Evolutionary conservation across 139 green algal species (phyloP), one percentile per base, ranked within the genome.

Genomic region (Spirogloea muscicola): DNA sequence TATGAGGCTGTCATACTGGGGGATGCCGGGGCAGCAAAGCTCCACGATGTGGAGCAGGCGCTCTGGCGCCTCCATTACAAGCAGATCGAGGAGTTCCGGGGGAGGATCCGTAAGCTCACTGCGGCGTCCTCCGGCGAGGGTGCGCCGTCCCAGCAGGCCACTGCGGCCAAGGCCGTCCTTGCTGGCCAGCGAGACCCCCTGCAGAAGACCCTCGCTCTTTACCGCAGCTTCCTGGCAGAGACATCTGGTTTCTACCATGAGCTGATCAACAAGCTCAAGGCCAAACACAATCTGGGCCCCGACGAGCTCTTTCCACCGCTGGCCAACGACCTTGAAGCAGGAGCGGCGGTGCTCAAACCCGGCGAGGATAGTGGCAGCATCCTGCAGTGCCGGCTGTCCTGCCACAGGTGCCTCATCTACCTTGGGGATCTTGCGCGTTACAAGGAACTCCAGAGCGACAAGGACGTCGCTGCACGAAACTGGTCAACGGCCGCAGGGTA

Each of bases 81-180:
- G 6, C 64, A 46, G 37, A 81, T 81, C 33, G 74, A 81, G 48
- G 74, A 81, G 6, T 81, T 81, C n/a, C 74, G 74, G 34, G 74
- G 37, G 7, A 6, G 57, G 21, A 81, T 81, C 37, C 55, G 74
- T 18, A 68, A 80, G 36, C 25, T 66, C 44, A 31, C 18, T 13
- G 13, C 68, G 1, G 52, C 43, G n/a, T 13, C 36, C n/a, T n/a
- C n/a, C n/a, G n/a, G n/a, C n/a, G 9, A 68, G 6, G 33, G 13
- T 18, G 29, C 27, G 58, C 31, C 44, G 33, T 10, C 18, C 36
- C 18, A 16, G 58, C 31, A 10, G 36, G 62, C 65, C 10, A 27
- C n/a, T 70, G 21, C 36, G 4, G 44, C n/a, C n/a, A n/a, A n/a
- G n/a, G n/a, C n/a, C n/a, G n/a, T n/a, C n/a, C n/a, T n/a, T n/a